Percentiles rank a stretch among this genome's conserved stretches.
phyloP scores from a whole-genome alignment of 139 green algal species.

The Axilococcus clingmanii region DNA sequence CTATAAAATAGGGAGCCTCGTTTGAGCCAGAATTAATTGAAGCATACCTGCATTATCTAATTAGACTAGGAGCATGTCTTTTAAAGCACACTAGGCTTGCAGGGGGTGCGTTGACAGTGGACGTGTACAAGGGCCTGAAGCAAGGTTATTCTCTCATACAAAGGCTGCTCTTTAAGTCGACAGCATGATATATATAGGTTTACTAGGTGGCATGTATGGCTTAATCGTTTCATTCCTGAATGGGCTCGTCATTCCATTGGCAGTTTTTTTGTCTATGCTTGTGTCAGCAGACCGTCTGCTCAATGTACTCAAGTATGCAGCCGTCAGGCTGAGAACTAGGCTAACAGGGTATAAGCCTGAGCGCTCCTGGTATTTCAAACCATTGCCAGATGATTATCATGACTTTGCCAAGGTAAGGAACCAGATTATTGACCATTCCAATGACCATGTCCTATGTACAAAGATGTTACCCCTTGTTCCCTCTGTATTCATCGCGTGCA shows the following conservation, averaged over 20 bases:
- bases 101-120: background rate
- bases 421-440: too few species aligned
- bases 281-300: conserved; percentile 35
- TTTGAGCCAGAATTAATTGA: too few species aligned
- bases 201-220: conserved; percentile 14
- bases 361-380: conserved; percentile 19
- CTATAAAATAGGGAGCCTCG: too few species aligned
- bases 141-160: too few species aligned
- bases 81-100: background rate
- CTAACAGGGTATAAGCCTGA: conserved; percentile 33
- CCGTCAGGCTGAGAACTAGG: conserved; percentile 2
- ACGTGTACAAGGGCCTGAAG: too few species aligned
- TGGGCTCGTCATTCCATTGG: conserved; percentile 18
- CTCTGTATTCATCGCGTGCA: too few species aligned
- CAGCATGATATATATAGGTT: background rate
- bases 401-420: conserved; percentile 15
- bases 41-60: background rate
- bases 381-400: conserved; percentile 23
- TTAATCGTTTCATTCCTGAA: conserved; percentile 39
- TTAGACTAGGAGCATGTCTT: background rate
- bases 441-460: background rate
- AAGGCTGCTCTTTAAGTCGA: background rate
- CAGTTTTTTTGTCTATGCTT: conserved; percentile 31
- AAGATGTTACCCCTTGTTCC: background rate
- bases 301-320: conserved; percentile 32